Conservation (phyloP, 2,329 filamentous ascomycete species). For the Pseudogymnoascus sp. region DNA sequence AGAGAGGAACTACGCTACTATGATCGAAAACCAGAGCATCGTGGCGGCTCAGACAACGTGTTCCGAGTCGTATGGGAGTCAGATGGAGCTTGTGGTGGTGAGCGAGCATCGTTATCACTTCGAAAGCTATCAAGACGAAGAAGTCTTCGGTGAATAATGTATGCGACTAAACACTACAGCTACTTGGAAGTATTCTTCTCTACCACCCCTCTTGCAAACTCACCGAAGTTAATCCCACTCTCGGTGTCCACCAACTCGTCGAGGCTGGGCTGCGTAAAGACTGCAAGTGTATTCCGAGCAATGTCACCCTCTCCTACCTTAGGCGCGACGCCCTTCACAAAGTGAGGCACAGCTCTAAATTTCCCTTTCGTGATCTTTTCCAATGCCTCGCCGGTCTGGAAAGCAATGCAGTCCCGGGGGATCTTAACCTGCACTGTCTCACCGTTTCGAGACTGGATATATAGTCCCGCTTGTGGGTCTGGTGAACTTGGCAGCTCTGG, state of each 20-base stretch:
- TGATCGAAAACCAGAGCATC: not conserved
- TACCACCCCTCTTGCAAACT: constrained; percentile 51
- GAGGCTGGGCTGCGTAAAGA: constrained; percentile 95
- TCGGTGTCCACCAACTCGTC: constrained; percentile 68
- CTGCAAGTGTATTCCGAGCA: constrained; percentile 82
- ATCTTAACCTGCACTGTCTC: constrained; percentile 86
- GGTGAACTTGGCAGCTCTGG: constrained; percentile 69
- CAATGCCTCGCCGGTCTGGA: constrained; percentile 90
- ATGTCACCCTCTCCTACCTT: constrained; percentile 47
- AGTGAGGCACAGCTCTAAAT: constrained; percentile 94
- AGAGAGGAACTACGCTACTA: not conserved
- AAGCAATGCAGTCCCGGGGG: constrained; percentile 83
- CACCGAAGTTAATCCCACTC: constrained; percentile 63
- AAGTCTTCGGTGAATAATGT: not conserved
- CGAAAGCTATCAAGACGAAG: not conserved
- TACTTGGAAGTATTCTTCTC: constrained; percentile 30
- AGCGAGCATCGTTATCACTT: not conserved
- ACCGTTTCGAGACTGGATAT: constrained; percentile 81
- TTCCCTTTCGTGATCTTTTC: constrained; percentile 84
- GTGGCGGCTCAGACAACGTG: not conserved
- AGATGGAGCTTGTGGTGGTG: not conserved
- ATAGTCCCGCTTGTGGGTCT: constrained; percentile 80
- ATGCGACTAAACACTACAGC: not conserved
- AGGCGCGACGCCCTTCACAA: constrained; percentile 69
- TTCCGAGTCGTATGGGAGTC: not conserved